Base-by-base conservation (phyloP, 2,329 filamentous ascomycete species). In the Exophiala lecanii-corni region DNA sequence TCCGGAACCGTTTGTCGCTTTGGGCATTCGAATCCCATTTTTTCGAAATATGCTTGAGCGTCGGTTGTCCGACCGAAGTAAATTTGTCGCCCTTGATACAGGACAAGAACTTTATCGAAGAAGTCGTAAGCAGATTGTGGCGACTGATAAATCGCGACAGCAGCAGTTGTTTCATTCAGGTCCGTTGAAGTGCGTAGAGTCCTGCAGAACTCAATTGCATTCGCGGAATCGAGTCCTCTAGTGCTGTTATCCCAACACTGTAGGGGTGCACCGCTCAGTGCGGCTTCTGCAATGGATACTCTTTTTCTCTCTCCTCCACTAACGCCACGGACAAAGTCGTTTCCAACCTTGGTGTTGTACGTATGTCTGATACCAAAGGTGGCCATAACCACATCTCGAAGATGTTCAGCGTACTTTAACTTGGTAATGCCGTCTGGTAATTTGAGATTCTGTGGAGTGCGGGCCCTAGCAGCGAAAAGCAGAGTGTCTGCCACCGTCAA, bases 1-100 rank as follows among this genome's bases (percentile, higher is more conserved):
- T 87, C 82, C 5, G 76, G 79, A 0, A 77, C 82, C 0, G 82
- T 86, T 57, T 86, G 82, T 9, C 84, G 75, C 2, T 75, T 65
- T 0, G 82, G 81, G 54, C 83, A 88, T 9, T 75, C 62, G 69
- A 80, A 89, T 21, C 85, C 85, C 63, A 84, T 76, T 9, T 71
- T 66, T 55, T 83, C 76, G 52, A 89, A 89, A 63, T 79, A 89
- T 1, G 59, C 59, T 55, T 74, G 81, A 0, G 84, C 85, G 2
- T 73, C 64, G 5, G 58, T 59, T 0, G 79, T 77, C 0, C 73
- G 74, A 1, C 86, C 86, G 53, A 84, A 89, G 66, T 81, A 91
- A 55, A 91, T 89, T 57, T 89, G 77, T 0, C 81, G 74, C 1
- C 86, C 86, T 57, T 89, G 82, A 56, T 89, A 88, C 0, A 89